phyloP scores from a whole-genome alignment of 202 grass and related monocot genomes.

The Setaria viridis region DNA sequence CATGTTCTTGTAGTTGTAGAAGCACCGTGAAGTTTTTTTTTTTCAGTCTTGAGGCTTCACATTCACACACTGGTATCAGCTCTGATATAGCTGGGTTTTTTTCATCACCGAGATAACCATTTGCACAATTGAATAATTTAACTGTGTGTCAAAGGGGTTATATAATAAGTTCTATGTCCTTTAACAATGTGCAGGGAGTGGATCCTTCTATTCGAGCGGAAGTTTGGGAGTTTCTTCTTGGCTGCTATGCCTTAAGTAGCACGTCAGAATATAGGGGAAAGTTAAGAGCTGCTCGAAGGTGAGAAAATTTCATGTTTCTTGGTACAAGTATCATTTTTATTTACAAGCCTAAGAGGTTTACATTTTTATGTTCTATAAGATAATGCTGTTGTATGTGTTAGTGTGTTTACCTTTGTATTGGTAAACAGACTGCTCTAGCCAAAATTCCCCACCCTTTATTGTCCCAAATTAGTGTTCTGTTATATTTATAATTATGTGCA shows the following conservation, averaged over 20 bases:
- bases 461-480: background rate
- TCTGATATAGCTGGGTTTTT: background rate
- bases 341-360: background rate
- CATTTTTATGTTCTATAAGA: slow-evolving; percentile 30
- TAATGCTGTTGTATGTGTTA: background rate
- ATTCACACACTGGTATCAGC: background rate
- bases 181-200: slow-evolving; percentile 68
- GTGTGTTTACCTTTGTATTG: slow-evolving; percentile 9
- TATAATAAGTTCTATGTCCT: slow-evolving; percentile 36
- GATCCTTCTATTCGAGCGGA: slow-evolving; percentile 92
- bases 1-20: slow-evolving; percentile 17
- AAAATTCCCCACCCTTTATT: background rate
- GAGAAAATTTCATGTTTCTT: slow-evolving; percentile 37
- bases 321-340: slow-evolving; percentile 30
- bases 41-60: background rate
- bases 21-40: background rate
- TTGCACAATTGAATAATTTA: slow-evolving; percentile 7
- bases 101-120: background rate
- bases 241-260: slow-evolving; percentile 87
- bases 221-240: slow-evolving; percentile 99
- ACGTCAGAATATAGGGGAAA: slow-evolving; percentile 75
- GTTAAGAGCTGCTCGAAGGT: slow-evolving; percentile 90
- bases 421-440: slow-evolving; percentile 5
- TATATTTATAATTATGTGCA: background rate
- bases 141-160: background rate